Base-by-base conservation (phyloP, 306 rosid species). In the Abrus precatorius region DNA sequence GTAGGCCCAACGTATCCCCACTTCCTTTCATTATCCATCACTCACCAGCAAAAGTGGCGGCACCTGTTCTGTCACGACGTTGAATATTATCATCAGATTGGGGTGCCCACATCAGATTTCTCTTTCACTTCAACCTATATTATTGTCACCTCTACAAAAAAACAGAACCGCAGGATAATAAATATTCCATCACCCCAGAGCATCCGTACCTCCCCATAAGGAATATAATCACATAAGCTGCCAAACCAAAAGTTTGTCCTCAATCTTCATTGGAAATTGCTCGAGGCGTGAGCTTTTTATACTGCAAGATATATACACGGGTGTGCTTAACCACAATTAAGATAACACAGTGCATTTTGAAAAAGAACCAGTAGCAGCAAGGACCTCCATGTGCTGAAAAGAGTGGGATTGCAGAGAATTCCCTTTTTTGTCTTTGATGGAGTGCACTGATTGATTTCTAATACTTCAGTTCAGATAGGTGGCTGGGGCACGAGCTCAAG, bases 391-490 rank as follows among this genome's bases (percentile, higher is more conserved):
- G 55, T 52, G 64, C 43, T 9, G 41, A 64, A 59, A 29, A 36
- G 20, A 38, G 32, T 45, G 9, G 59, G 67, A 52, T 48, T 36
- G 64, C 65, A 48, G 73, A 57, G 40, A 36, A 68, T 49, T 48
- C 4, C 53, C 30, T 20, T 38, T 38, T 48, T 50, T 29, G 40
- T 34, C 60, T 20, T 11, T 29, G 53, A 14, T 32, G 79, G 20
- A 52, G 50, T 56, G 32, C 47, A 33, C 50, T 36, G n/a, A 32
- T 13, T 43, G 57, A 29, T 49, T 75, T 79, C 57, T 86, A 84
- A 76, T 84, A 88, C 81, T 88, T 84, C 67, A 84, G 81, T 69
- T 86, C 88, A 38, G 86, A 78, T 8, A 84, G 69, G 78, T 86
- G 88, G 62, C 69, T 75, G 48, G 88, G 80, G 86, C 81, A 79